Percentiles rank a stretch among this genome's conserved stretches.
Conservation (phyloP, 305 asterid genomes). For the Fraxinus angustifolia region DNA sequence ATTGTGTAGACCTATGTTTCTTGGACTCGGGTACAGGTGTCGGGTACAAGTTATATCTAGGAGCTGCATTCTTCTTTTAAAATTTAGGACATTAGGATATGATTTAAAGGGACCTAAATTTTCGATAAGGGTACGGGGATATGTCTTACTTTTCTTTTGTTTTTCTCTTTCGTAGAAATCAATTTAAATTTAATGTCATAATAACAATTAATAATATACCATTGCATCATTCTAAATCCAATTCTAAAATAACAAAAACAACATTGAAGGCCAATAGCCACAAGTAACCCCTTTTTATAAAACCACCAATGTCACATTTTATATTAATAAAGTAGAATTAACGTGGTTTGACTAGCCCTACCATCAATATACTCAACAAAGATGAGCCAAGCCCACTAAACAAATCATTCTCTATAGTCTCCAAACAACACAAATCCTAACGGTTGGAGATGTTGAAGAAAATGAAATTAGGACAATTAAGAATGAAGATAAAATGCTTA, state of each 20-base stretch:
- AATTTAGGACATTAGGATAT: not conserved
- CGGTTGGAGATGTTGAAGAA: not conserved
- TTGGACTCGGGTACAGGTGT: not conserved
- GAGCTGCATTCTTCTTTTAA: not conserved
- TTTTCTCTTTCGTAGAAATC: not conserved
- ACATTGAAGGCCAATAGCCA: not conserved
- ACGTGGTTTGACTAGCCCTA: not conserved
- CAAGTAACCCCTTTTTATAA: not conserved
- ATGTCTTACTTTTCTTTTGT: no score
- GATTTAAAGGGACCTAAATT: not conserved
- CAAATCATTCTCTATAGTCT: not conserved
- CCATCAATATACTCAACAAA: not conserved
- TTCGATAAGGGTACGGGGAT: not conserved
- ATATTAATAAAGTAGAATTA: not conserved
- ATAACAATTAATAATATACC: not conserved
- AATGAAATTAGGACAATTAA: no score
- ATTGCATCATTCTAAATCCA: not conserved
- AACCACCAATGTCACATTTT: not conserved
- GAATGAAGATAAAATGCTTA: no score
- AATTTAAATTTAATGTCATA: no score
- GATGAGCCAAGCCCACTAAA: not conserved
- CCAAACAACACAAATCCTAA: not conserved
- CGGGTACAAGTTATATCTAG: not conserved
- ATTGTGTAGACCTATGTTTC: not conserved
- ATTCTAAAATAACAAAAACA: no score